A percentile compares a stretch with the other conserved stretches of the same genome.
Evolutionary conservation across 768 basidiomycete species (phyloP).

Genomic region (Saitozyma sp.): DNA sequence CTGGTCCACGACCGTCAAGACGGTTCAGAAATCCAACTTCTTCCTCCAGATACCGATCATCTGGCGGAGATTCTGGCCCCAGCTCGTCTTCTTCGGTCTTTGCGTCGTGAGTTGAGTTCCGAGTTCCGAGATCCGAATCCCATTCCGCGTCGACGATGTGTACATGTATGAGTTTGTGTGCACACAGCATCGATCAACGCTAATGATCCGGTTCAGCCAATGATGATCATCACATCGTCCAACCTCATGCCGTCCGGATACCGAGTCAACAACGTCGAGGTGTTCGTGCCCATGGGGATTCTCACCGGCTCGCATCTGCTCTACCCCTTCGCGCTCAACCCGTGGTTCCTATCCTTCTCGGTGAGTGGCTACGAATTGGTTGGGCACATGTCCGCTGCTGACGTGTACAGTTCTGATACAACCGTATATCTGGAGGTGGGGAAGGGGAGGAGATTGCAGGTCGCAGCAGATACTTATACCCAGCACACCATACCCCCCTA

Average conservation of each 20-base stretch:
- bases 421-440: not conserved
- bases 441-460: too few relatives aligned
- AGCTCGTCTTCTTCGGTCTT: conserved; percentile 57
- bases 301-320: conserved; percentile 48
- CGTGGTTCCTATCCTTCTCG: conserved; percentile 43
- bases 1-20: conserved; percentile 70
- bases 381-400: too few relatives aligned
- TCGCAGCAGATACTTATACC: too few relatives aligned
- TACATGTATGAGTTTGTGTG: not conserved
- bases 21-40: conserved; percentile 84
- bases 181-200: not conserved
- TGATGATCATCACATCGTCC: conserved; percentile 62
- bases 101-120: conserved; percentile 19
- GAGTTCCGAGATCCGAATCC: conserved; percentile 3
- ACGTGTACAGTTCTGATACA: not conserved
- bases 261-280: conserved; percentile 70
- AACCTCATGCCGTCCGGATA: conserved; percentile 64
- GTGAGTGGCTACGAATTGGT: too few relatives aligned
- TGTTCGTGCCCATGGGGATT: conserved; percentile 71
- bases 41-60: conserved; percentile 86
- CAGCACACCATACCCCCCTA: too few relatives aligned
- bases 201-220: conserved; percentile 37
- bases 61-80: conserved; percentile 71
- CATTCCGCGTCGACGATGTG: not conserved
- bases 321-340: conserved; percentile 78